These are phyloP conservation scores for Xerocomus nothofagi DNA, from an alignment of 1,284 basidiomycete genomes.

Conservation along the genomic window DNA sequence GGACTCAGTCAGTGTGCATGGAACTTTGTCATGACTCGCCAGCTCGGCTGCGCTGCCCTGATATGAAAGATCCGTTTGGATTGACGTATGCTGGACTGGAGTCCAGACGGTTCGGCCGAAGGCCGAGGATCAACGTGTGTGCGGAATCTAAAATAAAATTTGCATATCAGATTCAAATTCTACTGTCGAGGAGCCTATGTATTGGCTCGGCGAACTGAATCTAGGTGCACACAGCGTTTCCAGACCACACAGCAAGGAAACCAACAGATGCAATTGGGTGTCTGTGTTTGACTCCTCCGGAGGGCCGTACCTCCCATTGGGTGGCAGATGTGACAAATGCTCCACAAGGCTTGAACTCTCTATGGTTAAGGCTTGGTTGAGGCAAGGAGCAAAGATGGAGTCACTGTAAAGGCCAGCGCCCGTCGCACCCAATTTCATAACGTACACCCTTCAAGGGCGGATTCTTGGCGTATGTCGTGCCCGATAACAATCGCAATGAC, in stretches of 20 bases:
- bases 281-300: too few species aligned
- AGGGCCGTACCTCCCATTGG: too few species aligned
- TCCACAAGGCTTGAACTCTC: background rate
- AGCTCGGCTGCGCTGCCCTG: background rate
- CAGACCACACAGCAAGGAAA: conserved; percentile 1
- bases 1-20: background rate
- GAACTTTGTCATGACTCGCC: background rate
- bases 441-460: background rate
- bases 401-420: too few species aligned
- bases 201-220: background rate
- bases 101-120: background rate
- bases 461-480: background rate
- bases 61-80: background rate
- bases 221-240: background rate
- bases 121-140: background rate
- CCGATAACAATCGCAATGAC: background rate
- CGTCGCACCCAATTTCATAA: background rate
- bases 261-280: background rate
- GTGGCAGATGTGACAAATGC: background rate
- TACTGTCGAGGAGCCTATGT: background rate
- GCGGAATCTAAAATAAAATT: background rate
- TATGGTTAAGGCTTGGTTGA: background rate
- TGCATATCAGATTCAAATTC: background rate
- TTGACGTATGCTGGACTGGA: background rate
- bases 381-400: background rate